Evolutionary conservation across 148 eudicot genomes (phyloP).

Genomic region (Arctostaphylos glauca): DNA sequence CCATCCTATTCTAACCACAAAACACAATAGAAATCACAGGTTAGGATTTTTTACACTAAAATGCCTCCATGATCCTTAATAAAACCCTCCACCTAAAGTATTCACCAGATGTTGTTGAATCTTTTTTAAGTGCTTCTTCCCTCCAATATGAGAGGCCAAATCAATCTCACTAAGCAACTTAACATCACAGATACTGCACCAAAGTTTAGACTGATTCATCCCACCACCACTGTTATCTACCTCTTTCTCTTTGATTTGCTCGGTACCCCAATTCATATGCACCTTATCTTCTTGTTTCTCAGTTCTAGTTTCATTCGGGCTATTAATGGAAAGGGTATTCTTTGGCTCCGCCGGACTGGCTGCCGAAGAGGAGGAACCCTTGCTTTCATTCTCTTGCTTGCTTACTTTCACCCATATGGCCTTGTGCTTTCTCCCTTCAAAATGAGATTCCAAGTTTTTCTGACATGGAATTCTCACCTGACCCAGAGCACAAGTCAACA

Average conservation of each 20-base stretch:
- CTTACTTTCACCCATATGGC: conserved; percentile 4
- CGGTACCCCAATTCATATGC: not conserved
- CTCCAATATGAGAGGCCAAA: conserved; percentile 8
- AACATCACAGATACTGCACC: conserved; percentile 10
- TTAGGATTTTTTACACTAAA: not conserved
- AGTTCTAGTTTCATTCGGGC: not conserved
- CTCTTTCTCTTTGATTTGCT: not conserved
- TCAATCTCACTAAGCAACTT: not conserved
- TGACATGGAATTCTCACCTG: conserved; percentile 9
- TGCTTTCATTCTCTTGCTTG: not conserved
- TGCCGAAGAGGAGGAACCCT: not conserved
- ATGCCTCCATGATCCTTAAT: not conserved
- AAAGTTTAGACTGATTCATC: not conserved
- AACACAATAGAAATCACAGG: not conserved
- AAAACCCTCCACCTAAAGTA: not conserved
- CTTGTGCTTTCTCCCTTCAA: conserved; percentile 24
- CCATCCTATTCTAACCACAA: not conserved
- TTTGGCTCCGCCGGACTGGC: conserved; percentile 5
- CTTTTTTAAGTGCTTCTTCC: conserved; percentile 14
- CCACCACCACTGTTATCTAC: not conserved
- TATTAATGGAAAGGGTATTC: not conserved
- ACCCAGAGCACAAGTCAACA: conserved; percentile 25
- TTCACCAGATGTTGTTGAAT: not conserved
- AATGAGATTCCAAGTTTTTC: conserved; percentile 16
- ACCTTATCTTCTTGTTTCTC: not conserved